Evolutionary conservation across 768 basidiomycete species (phyloP).

Genomic region (Leucocoprinus sp.): DNA sequence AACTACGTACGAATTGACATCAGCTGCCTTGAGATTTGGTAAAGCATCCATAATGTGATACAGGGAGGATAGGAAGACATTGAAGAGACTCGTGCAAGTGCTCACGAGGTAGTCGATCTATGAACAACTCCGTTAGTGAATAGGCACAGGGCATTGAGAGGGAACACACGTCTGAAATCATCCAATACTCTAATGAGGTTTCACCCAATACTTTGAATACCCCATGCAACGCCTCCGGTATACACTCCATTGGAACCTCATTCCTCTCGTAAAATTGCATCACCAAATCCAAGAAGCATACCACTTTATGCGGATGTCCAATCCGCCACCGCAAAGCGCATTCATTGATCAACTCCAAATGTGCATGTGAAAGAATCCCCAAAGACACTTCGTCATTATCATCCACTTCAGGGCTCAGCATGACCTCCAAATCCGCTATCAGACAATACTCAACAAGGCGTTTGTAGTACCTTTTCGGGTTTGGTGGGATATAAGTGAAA

Average conservation of each 20-base stretch:
- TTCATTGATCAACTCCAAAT: slow-evolving; percentile 80
- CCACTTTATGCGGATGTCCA: slow-evolving; percentile 64
- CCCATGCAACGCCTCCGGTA: slow-evolving; percentile 79
- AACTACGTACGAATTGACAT: slow-evolving; percentile 53
- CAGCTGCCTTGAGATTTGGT: slow-evolving; percentile 64
- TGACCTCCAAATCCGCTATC: slow-evolving; percentile 75
- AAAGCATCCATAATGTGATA: slow-evolving; percentile 79
- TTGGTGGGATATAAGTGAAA: slow-evolving; percentile 88
- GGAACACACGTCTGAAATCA: slow-evolving; percentile 66
- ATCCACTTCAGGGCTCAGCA: slow-evolving; percentile 86
- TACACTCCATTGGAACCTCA: slow-evolving; percentile 90
- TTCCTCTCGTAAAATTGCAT: slow-evolving; percentile 81
- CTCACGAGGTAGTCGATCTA: slow-evolving; percentile 63
- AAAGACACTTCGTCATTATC: slow-evolving; percentile 94
- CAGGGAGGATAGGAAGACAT: slow-evolving; percentile 74
- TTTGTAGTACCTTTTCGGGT: slow-evolving; percentile 79
- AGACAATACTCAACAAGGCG: slow-evolving; percentile 80
- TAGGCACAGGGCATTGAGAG: neutral
- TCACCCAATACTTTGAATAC: slow-evolving; percentile 67
- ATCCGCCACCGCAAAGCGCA: slow-evolving; percentile 90
- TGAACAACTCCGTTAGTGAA: slow-evolving; percentile 1
- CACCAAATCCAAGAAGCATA: slow-evolving; percentile 80
- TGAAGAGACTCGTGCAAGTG: slow-evolving; percentile 71
- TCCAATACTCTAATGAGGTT: slow-evolving; percentile 68
- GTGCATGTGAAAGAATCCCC: slow-evolving; percentile 73